Base-by-base conservation (phyloP, 2,329 filamentous ascomycete genomes). In the Arthrobotrys megalospora region DNA sequence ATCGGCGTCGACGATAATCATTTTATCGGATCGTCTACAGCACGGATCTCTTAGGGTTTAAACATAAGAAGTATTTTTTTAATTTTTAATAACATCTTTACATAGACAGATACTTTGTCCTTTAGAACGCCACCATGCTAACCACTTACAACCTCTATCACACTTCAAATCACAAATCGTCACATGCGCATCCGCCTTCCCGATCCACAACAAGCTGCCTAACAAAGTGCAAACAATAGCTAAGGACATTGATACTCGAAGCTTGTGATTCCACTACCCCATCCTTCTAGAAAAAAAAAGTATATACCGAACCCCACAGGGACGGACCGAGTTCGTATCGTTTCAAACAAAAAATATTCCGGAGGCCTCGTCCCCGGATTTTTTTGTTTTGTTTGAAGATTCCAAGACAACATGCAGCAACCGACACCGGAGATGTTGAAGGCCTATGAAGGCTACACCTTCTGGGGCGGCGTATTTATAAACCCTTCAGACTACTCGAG, bases 161-260 rank as follows among this genome's bases (percentile, higher is more conserved):
- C 68, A 72, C 67, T 45, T 38, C 62, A 41, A 47, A 53, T 53
- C 47, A 66, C 41, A 48, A 63, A 73, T 38, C 36, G 66, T 73
- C 69, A 73, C 69, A 73, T 73, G 69, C 69, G 69, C 60, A 50
- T 73, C 43, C 62, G 69, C 69, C 69, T 73, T 73, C 69, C 69
- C 69, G 48, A 73, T 65, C 60, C 60, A 73, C 64, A 60, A 60
- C 55, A 53, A 55, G 48, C 50, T 73, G 60, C 55, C 58, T 65
- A 53, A 52, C 34, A 43, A 43, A 60, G 55, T 34, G 19, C 55
- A 43, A 60, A 60, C 36, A 60, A 60, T 43, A 60, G 52, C 43
- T 11, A 28, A 28, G 24, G 43, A 24, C 19, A 28, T 60, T 58
- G 52, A 58, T 58, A 38, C 36, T 60, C 4, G 19, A 43, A 41